Conservation (phyloP, 495 filamentous ascomycete genomes). For the Talaromyces borbonicus region DNA sequence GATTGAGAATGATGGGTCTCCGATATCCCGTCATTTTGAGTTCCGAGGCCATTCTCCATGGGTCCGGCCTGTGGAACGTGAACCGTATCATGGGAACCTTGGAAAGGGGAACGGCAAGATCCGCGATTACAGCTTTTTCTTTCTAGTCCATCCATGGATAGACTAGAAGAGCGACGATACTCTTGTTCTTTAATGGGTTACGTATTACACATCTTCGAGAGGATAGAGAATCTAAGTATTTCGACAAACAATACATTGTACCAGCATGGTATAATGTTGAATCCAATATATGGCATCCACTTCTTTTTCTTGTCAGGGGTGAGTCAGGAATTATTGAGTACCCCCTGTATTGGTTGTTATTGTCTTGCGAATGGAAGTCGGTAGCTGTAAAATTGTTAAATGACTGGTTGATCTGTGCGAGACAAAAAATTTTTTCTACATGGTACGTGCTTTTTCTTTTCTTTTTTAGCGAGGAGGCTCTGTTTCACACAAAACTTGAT, state of each 20-base stretch:
- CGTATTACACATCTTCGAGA: not conserved
- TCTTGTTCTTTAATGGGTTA: not conserved
- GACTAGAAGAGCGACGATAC: not conserved
- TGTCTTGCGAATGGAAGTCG: not conserved
- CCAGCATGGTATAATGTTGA: not conserved
- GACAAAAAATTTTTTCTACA: slow-evolving; percentile 4
- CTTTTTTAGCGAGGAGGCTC: slow-evolving; percentile 3
- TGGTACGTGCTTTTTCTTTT: not conserved
- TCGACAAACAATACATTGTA: too few relatives aligned
- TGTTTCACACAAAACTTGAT: not conserved
- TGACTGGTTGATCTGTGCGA: slow-evolving; percentile 7
- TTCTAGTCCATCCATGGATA: too few relatives aligned
- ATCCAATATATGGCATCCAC: too few relatives aligned
- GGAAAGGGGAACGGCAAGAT: not conserved
- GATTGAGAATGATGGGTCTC: not conserved
- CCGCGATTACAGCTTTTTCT: not conserved
- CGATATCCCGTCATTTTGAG: not conserved
- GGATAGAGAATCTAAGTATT: too few relatives aligned
- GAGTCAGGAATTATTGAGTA: not conserved
- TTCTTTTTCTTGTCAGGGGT: slow-evolving; percentile 1
- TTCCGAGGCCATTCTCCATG: not conserved
- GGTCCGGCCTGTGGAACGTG: not conserved
- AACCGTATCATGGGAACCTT: not conserved
- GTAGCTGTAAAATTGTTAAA: slow-evolving; percentile 4
- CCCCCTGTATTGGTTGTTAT: slow-evolving; percentile 4